These are phyloP conservation scores for Nemania sp. DNA, from an alignment of 2,329 filamentous ascomycete genomes.

Conservation along the genomic window DNA sequence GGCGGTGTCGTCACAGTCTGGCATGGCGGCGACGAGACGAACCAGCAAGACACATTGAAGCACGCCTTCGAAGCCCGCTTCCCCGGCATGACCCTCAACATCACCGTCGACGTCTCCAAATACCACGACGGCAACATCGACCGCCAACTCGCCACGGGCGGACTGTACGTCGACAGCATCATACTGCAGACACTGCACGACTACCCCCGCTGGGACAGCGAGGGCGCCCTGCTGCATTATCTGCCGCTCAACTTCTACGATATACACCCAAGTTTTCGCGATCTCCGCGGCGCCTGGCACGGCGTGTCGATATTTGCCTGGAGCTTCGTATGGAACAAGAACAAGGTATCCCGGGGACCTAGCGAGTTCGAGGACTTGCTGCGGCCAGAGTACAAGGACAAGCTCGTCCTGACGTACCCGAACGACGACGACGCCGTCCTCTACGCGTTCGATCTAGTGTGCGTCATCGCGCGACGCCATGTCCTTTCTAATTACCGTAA, in stretches of 20 bases:
- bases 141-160: constrained; percentile 18
- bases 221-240: constrained; percentile 20
- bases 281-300: constrained; percentile 17
- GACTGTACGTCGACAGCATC: constrained; percentile 18
- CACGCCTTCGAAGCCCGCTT: constrained; percentile 20
- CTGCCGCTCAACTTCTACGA: constrained; percentile 15
- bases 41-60: constrained; percentile 17
- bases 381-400: constrained; percentile 20
- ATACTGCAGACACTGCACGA: constrained; percentile 20
- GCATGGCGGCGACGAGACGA: constrained; percentile 20
- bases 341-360: constrained; percentile 12
- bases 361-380: constrained; percentile 19
- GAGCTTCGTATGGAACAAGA: constrained; percentile 20
- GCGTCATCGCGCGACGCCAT: background rate
- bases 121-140: constrained; percentile 23
- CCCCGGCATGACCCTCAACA: constrained; percentile 20
- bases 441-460: constrained; percentile 22
- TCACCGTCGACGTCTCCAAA: constrained; percentile 23
- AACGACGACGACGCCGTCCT: constrained; percentile 24
- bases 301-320: constrained; percentile 9
- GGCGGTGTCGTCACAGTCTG: constrained; percentile 18
- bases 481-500: background rate
- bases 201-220: constrained; percentile 19
- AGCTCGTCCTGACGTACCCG: constrained; percentile 22
- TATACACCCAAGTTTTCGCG: constrained; percentile 14